Evolutionary conservation across 2,329 filamentous ascomycete species (phyloP).

Genomic region (Trichophyton rubrum): DNA sequence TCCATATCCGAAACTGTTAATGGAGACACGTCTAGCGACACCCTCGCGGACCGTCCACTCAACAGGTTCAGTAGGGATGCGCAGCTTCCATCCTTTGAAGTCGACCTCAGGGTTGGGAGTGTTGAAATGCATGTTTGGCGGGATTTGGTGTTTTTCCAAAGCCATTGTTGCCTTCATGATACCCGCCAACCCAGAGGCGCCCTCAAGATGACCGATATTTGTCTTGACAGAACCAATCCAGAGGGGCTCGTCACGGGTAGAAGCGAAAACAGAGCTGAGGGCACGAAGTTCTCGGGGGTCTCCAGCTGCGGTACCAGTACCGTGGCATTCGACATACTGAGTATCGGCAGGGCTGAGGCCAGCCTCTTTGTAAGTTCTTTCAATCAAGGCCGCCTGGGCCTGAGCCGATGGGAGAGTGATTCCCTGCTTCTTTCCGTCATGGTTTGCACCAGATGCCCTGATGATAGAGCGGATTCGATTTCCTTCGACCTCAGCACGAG

Average conservation of each 20-base stretch:
- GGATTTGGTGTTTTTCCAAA: slow-evolving; percentile 18
- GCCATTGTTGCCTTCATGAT: slow-evolving; percentile 19
- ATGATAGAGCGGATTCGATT: slow-evolving; percentile 36
- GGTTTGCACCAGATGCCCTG: slow-evolving; percentile 9
- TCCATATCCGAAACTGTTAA: slow-evolving; percentile 17
- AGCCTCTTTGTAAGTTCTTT: slow-evolving; percentile 14
- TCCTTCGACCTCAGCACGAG: slow-evolving; percentile 54
- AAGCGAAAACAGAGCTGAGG: slow-evolving; percentile 10
- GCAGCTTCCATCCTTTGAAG: slow-evolving; percentile 14
- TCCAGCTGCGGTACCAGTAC: slow-evolving; percentile 27
- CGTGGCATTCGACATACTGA: slow-evolving; percentile 31
- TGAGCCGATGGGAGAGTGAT: slow-evolving; percentile 27
- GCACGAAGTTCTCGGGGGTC: slow-evolving; percentile 17
- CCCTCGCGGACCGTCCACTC: slow-evolving; percentile 4
- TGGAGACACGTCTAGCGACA: slow-evolving; percentile 12
- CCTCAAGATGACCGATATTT: slow-evolving; percentile 20
- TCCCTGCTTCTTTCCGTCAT: slow-evolving; percentile 23
- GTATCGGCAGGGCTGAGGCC: slow-evolving; percentile 20
- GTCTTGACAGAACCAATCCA: slow-evolving; percentile 20
- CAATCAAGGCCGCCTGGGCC: slow-evolving; percentile 25
- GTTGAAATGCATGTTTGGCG: slow-evolving; percentile 20
- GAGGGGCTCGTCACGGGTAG: slow-evolving; percentile 8
- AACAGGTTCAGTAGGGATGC: slow-evolving; percentile 13
- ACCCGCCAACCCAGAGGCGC: slow-evolving; percentile 18
- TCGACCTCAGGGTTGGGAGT: slow-evolving; percentile 8